Evolutionary conservation across 2,329 filamentous ascomycete species (phyloP).

Genomic region (Fusarium humuli): DNA sequence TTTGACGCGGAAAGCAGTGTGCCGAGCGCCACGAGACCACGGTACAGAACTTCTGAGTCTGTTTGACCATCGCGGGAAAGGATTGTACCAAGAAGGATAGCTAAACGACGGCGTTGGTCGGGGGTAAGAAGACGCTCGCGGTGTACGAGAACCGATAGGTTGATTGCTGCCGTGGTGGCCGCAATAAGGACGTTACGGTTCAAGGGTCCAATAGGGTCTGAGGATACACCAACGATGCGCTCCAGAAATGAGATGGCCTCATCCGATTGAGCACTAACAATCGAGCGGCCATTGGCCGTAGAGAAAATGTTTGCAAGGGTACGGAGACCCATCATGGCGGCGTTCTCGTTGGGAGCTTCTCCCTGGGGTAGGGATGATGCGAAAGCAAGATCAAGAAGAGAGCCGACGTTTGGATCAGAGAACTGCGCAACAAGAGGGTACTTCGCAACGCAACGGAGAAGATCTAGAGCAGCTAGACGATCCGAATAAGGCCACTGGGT

Average conservation of each 20-base stretch:
- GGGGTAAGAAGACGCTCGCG: conserved; percentile 56
- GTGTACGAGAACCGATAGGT: conserved; percentile 79
- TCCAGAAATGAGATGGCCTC: conserved; percentile 72
- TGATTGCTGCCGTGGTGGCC: conserved; percentile 83
- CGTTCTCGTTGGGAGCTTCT: conserved; percentile 76
- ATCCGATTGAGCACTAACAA: conserved; percentile 70
- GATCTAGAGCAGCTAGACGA: conserved; percentile 85
- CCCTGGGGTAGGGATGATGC: conserved; percentile 57
- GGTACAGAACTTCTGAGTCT: conserved; percentile 86
- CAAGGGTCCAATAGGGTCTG: conserved; percentile 61
- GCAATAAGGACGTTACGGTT: conserved; percentile 89
- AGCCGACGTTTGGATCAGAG: conserved; percentile 62
- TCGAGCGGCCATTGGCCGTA: conserved; percentile 74
- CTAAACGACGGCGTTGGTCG: conserved; percentile 56
- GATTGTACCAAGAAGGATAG: conserved; percentile 72
- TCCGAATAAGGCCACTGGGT: conserved; percentile 84
- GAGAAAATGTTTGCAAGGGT: conserved; percentile 86
- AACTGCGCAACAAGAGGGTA: conserved; percentile 74
- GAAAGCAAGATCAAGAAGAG: conserved; percentile 69
- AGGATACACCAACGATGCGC: conserved; percentile 66
- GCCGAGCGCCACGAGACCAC: conserved; percentile 83
- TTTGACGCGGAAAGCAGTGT: conserved; percentile 72
- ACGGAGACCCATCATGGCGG: conserved; percentile 87
- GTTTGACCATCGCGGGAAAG: conserved; percentile 67
- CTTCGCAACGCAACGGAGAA: conserved; percentile 84